Evolutionary conservation across 2,329 filamentous ascomycete genomes (phyloP), one percentile per base, ranked within the genome.

Genomic region (Ambrosiella cleistominuta): DNA sequence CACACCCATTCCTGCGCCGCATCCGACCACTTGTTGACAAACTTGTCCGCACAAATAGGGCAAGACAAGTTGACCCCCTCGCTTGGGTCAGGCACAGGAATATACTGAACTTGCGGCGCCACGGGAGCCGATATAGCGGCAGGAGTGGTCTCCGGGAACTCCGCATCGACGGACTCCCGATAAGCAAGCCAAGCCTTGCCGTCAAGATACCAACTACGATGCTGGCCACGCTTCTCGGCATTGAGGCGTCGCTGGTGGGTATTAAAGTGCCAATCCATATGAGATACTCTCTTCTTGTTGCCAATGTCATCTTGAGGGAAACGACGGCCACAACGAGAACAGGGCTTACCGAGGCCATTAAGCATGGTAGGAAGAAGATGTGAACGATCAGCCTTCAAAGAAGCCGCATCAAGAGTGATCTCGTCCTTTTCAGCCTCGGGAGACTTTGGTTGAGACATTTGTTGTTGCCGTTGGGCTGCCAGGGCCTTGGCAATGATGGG

Each of bases 241-340:
- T 97, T 91, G 2, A 83, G 82, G 70, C 94, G 88, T 51, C 89
- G 84, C 66, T 90, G 86, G 66, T 96, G 91, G 27, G 91, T 90
- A 59, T 85, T 83, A 72, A 98, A 98, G 70, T 98, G 93, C 93
- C 93, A 98, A 70, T 98, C 93, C 75, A 98, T 83, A 68, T 98
- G 93, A 2, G 85, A 82, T 27, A 84, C 87, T 72, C 97, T 97
- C 73, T 86, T 86, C 67, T 84, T 83, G 65, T 82, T 86, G 11
- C 91, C 91, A 63, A 86, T 82, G 11, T 83, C 80, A 54, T 87
- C 86, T 3, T 80, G 79, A 57, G 78, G 78, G 69, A 98, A 98
- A 1, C 93, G 83, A 61, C 90, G 81, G 27, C 91, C 93, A 67
- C 93, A 98, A 60, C 91, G 91, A 11, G 85, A 87, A 68, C 93